Evolutionary conservation across 1,284 basidiomycete species (phyloP), one percentile per base, ranked within the genome.

Genomic region (Rhizopogon parksii): DNA sequence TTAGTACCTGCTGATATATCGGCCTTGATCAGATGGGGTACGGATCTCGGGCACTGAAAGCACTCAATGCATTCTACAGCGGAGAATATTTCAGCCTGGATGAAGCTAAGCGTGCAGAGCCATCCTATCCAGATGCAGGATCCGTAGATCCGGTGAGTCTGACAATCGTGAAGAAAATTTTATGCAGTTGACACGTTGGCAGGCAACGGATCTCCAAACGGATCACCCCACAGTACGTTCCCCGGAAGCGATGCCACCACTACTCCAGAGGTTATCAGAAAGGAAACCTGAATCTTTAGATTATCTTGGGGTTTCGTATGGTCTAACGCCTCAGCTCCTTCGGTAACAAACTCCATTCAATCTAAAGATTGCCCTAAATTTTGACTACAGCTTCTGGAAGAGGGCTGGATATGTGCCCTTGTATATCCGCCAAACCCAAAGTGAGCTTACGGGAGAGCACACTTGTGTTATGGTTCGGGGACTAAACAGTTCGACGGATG

Each of bases 241-340:
- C 14, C 80, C 83, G 0, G 71, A 79, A 9, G 78, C 82, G 35
- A 95, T 99, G 91, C 95, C 95, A 2, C 93, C 96, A 0, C 78
- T 99, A 4, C 79, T 99, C 1, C 92, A 95, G 64, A 83, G 93
- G 2, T 77, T 99, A 6, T 85, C 88, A 1, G 95, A 98, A 67
- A 81, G 88, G 36, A 88, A 88, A 68, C 95, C 96, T 0, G 95
- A 98, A 64, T 76, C 73, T 40, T 75, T 99, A 32, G 95, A 99
- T 69, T 99, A 96, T 68, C 76, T 99, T 5, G 95, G 96, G 40
- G 95, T 98, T 0, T 95, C 92, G 25, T 99, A 96, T 66, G 96
- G 96, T 8, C 74, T 99, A 45, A 98, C 95, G 0, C 80, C 91
- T 2, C 84, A 83, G 59, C 76, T 99, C 1, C 79, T 99, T 49